Conservation (phyloP, 2,329 filamentous ascomycete species). For the Pseudomassariella vexata region DNA sequence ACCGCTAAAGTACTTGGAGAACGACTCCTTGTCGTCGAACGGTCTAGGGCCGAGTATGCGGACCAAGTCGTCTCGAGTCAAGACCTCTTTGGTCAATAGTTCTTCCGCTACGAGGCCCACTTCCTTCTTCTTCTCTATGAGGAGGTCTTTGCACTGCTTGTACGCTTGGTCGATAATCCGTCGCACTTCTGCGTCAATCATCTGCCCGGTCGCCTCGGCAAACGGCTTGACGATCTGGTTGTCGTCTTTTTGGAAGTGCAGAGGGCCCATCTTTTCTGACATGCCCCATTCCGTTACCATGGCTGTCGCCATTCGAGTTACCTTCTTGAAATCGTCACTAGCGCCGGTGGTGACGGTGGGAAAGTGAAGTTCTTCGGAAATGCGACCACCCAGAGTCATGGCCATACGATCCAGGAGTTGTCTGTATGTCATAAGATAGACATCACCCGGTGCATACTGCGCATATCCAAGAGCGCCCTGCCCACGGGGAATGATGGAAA, state of each 20-base stretch:
- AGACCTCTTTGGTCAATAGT: conserved; percentile 83
- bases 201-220: conserved; percentile 86
- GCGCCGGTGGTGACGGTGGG: conserved; percentile 93
- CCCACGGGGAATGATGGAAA: conserved; percentile 95
- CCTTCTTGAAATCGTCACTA: conserved; percentile 97
- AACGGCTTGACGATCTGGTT: conserved; percentile 90
- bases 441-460: conserved; percentile 92
- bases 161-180: conserved; percentile 91
- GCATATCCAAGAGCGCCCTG: conserved; percentile 92
- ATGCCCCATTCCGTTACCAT: conserved; percentile 99
- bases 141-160: conserved; percentile 77
- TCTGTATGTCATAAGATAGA: conserved; percentile 90
- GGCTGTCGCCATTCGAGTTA: conserved; percentile 87
- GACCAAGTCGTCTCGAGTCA: conserved; percentile 88
- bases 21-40: conserved; percentile 81
- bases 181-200: conserved; percentile 87
- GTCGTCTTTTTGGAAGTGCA: conserved; percentile 82
- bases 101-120: conserved; percentile 90
- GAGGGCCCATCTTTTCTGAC: conserved; percentile 86
- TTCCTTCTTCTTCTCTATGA: conserved; percentile 81
- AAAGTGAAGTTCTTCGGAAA: conserved; percentile 95
- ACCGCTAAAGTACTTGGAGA: conserved; percentile 86
- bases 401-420: conserved; percentile 99
- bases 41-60: conserved; percentile 78
- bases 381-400: conserved; percentile 94